These are phyloP conservation scores for Aspergillus panamensis DNA, from an alignment of 495 filamentous ascomycete genomes.

Conservation along the genomic window DNA sequence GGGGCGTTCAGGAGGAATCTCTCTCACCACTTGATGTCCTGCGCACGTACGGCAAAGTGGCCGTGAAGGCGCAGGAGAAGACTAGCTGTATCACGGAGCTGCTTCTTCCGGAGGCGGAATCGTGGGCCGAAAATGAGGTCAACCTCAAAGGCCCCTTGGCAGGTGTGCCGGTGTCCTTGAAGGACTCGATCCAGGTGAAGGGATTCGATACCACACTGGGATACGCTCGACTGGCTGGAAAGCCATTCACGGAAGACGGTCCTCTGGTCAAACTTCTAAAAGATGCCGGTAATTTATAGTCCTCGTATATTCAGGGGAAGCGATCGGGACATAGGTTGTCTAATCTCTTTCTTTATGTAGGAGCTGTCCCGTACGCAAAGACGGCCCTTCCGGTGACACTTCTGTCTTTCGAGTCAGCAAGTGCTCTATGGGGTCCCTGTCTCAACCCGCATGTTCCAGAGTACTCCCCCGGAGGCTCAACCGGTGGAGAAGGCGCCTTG, in stretches of 20 bases:
- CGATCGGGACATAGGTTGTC: background rate
- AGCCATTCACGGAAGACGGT: conserved; percentile 64
- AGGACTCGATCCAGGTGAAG: conserved; percentile 80
- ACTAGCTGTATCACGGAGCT: conserved; percentile 94
- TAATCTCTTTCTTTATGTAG: conserved; percentile 27
- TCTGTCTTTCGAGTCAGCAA: conserved; percentile 86
- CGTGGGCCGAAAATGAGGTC: conserved; percentile 66
- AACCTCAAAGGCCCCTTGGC: conserved; percentile 68
- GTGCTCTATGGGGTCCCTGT: conserved; percentile 82
- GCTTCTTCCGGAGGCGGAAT: conserved; percentile 73
- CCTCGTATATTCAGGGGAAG: background rate
- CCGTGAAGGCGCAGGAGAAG: conserved; percentile 76
- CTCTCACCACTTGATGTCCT: conserved; percentile 70
- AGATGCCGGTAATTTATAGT: conserved; percentile 61
- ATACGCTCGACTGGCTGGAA: conserved; percentile 68
- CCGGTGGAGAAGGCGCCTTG: conserved; percentile 83
- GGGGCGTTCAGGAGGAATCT: conserved; percentile 67
- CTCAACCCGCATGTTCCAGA: conserved; percentile 77
- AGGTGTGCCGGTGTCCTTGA: conserved; percentile 84
- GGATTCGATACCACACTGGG: conserved; percentile 88
- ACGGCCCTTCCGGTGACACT: conserved; percentile 92
- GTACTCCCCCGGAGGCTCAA: conserved; percentile 90
- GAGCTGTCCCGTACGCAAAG: conserved; percentile 94
- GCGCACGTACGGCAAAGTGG: conserved; percentile 84
- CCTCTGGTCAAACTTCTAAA: conserved; percentile 73